These are phyloP conservation scores for Carex arenaria DNA, from an alignment of 202 grass and related monocot genomes.

Conservation along the genomic window DNA sequence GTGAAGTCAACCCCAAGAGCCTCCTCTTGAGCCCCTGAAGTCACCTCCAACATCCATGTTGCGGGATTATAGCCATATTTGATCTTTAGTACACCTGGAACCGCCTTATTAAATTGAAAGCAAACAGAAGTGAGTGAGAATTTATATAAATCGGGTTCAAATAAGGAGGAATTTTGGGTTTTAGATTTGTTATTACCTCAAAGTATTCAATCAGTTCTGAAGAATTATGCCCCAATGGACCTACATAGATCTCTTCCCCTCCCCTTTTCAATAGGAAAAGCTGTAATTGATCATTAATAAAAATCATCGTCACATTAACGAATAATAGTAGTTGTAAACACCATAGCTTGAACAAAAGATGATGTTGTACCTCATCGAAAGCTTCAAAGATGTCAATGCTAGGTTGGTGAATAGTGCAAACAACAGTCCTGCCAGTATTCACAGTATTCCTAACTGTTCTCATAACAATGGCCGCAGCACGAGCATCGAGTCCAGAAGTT, in stretches of 20 bases:
- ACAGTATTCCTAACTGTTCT: conserved; percentile 87
- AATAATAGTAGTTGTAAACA: not conserved
- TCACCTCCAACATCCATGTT: conserved; percentile 93
- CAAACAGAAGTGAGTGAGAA: not conserved
- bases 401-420: conserved; percentile 94
- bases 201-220: conserved; percentile 77
- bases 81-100: conserved; percentile 36
- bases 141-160: not conserved
- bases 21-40: conserved; percentile 47
- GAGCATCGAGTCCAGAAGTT: conserved; percentile 87
- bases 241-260: conserved; percentile 94
- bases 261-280: conserved; percentile 92
- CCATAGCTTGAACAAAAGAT: not conserved
- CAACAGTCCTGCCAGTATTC: conserved; percentile 89
- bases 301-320: not conserved
- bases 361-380: conserved; percentile 65
- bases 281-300: conserved; percentile 37
- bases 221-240: conserved; percentile 76
- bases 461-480: conserved; percentile 94
- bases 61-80: conserved; percentile 77
- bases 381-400: conserved; percentile 99
- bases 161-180: not conserved
- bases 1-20: conserved; percentile 51
- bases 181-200: conserved; percentile 45
- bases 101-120: not conserved